phyloP scores from a whole-genome alignment of 2,329 filamentous ascomycete genomes.

The Apiospora saccharicola region DNA sequence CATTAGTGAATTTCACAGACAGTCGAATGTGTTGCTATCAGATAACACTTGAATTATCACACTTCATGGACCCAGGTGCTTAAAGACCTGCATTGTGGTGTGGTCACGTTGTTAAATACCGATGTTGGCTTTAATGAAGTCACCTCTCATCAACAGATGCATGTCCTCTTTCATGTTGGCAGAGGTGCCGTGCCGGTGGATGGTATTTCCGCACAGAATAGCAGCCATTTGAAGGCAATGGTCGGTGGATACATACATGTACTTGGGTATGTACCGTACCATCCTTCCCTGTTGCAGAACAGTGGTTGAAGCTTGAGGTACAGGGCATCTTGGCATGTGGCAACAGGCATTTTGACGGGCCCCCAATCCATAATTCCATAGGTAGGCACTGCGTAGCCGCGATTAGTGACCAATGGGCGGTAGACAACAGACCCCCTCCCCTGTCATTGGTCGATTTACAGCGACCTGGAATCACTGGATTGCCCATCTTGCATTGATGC shows the following conservation, averaged over 20 bases:
- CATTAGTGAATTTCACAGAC: not conserved
- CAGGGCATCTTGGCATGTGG: slow-evolving; percentile 16
- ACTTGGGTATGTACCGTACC: not conserved
- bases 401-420: not conserved
- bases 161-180: not conserved
- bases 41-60: not conserved
- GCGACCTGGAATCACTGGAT: not conserved
- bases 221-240: not conserved
- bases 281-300: not conserved
- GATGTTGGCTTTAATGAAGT: slow-evolving; percentile 10
- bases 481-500: slow-evolving; percentile 18
- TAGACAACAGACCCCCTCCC: slow-evolving; percentile 14
- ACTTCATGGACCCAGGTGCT: not conserved
- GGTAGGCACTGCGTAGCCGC: not conserved
- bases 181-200: slow-evolving; percentile 7
- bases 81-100: not conserved
- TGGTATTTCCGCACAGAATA: slow-evolving; percentile 1
- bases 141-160: not conserved
- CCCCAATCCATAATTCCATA: slow-evolving; percentile 4
- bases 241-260: not conserved
- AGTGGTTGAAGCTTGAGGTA: not conserved
- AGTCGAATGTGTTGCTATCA: not conserved
- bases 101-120: not conserved
- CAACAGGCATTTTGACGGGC: slow-evolving; percentile 14
- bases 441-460: slow-evolving; percentile 15